phyloP scores from a whole-genome alignment of 2,329 filamentous ascomycete species.

The Plenodomus tracheiphilus region DNA sequence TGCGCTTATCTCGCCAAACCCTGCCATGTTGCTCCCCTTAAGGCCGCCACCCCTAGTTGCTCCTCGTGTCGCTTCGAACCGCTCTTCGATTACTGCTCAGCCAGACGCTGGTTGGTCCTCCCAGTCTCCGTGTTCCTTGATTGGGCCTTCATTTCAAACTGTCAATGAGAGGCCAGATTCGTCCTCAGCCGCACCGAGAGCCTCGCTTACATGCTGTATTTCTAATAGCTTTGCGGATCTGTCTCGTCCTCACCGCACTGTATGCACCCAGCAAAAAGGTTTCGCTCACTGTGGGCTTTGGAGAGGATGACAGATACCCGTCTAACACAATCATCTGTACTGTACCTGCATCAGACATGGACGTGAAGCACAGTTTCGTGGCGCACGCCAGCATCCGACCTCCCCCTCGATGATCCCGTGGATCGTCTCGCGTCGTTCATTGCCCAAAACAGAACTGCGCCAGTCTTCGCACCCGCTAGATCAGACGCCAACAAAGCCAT shows the following conservation, averaged over 20 bases:
- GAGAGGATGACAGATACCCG: too few relatives aligned
- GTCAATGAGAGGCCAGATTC: constrained; percentile 2
- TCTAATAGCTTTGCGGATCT: neutral
- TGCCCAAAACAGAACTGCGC: constrained; percentile 29
- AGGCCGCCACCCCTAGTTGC: constrained; percentile 21
- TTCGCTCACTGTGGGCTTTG: neutral
- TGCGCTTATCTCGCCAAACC: constrained; percentile 31
- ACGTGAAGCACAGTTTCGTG: constrained; percentile 27
- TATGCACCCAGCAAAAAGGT: neutral
- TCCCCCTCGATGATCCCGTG: constrained; percentile 31
- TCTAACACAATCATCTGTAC: too few relatives aligned
- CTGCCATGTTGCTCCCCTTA: constrained; percentile 35
- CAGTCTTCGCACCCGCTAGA: constrained; percentile 36
- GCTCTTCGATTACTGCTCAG: constrained; percentile 21
- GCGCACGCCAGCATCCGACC: constrained; percentile 34
- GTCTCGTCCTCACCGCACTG: neutral
- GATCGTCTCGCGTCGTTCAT: constrained; percentile 32
- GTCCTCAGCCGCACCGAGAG: constrained; percentile 1
- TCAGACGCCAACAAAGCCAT: constrained; percentile 38
- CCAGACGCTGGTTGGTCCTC: constrained; percentile 15
- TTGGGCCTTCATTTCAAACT: constrained; percentile 3
- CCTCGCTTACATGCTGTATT: neutral
- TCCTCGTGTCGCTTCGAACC: constrained; percentile 27
- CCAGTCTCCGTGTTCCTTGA: constrained; percentile 9
- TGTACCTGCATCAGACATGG: constrained; percentile 38